Conservation (phyloP, 805 yeast species). For the Lipomyces mesembrius region DNA sequence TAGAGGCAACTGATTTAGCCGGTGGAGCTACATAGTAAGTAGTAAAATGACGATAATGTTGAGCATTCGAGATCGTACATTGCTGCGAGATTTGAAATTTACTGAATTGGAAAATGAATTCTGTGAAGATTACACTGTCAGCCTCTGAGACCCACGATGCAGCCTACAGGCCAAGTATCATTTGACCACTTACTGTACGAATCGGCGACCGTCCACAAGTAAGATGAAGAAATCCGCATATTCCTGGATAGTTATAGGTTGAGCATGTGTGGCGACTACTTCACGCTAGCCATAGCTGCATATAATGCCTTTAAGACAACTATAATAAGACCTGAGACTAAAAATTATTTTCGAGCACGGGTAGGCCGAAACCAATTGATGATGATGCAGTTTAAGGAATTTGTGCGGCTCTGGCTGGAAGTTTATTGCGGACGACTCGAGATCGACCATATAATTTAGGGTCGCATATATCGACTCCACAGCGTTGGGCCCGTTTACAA, state of each 20-base stretch:
- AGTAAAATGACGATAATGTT: background rate
- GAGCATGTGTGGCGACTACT: background rate
- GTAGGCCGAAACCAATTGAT: too few relatives aligned
- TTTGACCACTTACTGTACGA: conserved; percentile 13
- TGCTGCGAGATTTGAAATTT: background rate
- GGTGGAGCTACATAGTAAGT: background rate
- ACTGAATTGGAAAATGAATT: conserved; percentile 1
- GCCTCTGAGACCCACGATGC: background rate
- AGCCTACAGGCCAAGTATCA: background rate
- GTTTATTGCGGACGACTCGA: too few relatives aligned
- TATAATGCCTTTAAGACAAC: background rate
- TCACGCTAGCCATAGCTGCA: background rate
- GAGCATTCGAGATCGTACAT: background rate
- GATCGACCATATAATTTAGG: too few relatives aligned
- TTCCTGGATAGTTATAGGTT: background rate
- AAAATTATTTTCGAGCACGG: too few relatives aligned
- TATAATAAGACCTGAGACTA: background rate
- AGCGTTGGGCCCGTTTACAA: too few relatives aligned
- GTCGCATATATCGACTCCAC: too few relatives aligned
- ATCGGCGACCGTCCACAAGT: conserved; percentile 21
- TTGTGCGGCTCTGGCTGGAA: too few relatives aligned
- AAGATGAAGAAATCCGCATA: conserved; percentile 12
- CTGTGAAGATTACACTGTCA: background rate
- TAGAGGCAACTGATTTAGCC: conserved; percentile 1
- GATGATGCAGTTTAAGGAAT: too few relatives aligned